phyloP scores from a whole-genome alignment of 2,329 filamentous ascomycete genomes.

The Colletotrichum tropicicola region DNA sequence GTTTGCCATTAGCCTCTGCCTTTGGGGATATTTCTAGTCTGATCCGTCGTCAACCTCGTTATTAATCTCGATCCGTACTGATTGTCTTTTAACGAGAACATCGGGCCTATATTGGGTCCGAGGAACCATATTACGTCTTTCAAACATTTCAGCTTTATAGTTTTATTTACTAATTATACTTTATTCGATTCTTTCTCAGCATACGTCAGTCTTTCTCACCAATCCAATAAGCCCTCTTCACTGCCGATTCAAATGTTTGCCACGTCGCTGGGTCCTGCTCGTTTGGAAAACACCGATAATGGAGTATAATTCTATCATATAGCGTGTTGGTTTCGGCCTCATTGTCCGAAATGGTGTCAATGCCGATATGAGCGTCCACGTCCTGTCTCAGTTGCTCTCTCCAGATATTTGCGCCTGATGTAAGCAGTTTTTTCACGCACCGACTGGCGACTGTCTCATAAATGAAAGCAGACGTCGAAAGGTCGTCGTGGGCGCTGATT shows the following conservation, averaged over 20 bases:
- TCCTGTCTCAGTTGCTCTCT: neutral
- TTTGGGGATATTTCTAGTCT: no score
- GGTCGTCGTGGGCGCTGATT: neutral
- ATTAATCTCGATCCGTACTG: no score
- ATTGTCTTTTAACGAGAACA: no score
- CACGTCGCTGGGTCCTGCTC: neutral
- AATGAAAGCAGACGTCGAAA: neutral
- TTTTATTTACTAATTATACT: no score
- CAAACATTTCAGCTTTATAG: no score
- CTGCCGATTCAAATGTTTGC: neutral
- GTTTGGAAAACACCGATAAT: neutral
- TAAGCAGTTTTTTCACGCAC: neutral
- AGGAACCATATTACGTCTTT: no score
- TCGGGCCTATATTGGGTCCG: no score
- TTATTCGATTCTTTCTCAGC: no score
- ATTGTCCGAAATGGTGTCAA: neutral
- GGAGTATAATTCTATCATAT: neutral
- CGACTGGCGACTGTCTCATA: conserved; percentile 2
- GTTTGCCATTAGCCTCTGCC: no score
- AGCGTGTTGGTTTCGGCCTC: neutral
- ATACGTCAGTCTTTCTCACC: no score
- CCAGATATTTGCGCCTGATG: neutral
- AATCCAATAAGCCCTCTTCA: no score
- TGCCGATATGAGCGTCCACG: neutral
- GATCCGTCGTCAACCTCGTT: no score